Conservation (phyloP, 371 early-diverging fungal species). For the Dinochytrium kinnereticum region DNA sequence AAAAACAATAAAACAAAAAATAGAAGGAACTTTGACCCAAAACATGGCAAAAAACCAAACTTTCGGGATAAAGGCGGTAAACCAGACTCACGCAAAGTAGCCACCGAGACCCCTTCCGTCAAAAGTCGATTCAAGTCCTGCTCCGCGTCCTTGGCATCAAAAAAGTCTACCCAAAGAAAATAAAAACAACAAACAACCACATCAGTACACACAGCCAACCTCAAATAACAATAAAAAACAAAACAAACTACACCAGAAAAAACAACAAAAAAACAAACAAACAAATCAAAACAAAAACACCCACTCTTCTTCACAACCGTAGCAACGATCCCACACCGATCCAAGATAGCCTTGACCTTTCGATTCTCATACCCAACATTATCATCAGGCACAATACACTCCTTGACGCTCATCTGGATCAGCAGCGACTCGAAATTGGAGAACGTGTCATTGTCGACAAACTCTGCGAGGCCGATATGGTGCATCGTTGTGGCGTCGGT, state of each 20-base stretch:
- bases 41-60: background rate
- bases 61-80: background rate
- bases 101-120: slow-evolving; percentile 69
- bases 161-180: slow-evolving; percentile 55
- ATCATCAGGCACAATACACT: slow-evolving; percentile 77
- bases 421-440: slow-evolving; percentile 90
- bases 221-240: too few species aligned
- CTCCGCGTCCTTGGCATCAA: slow-evolving; percentile 73
- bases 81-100: slow-evolving; percentile 64
- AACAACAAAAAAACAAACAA: too few species aligned
- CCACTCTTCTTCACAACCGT: slow-evolving; percentile 67
- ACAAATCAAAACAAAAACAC: background rate
- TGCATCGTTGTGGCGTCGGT: slow-evolving; percentile 80
- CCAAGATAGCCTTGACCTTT: slow-evolving; percentile 71
- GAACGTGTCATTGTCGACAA: slow-evolving; percentile 89
- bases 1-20: slow-evolving; percentile 4
- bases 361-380: slow-evolving; percentile 70
- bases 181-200: background rate
- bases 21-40: background rate
- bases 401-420: slow-evolving; percentile 91
- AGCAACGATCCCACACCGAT: slow-evolving; percentile 75
- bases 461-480: slow-evolving; percentile 81
- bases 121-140: slow-evolving; percentile 86
- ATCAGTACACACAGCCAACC: too few species aligned
- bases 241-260: too few species aligned